Base-by-base conservation (phyloP, 192 early-diverging fungal species). In the Podila clonocystis region DNA sequence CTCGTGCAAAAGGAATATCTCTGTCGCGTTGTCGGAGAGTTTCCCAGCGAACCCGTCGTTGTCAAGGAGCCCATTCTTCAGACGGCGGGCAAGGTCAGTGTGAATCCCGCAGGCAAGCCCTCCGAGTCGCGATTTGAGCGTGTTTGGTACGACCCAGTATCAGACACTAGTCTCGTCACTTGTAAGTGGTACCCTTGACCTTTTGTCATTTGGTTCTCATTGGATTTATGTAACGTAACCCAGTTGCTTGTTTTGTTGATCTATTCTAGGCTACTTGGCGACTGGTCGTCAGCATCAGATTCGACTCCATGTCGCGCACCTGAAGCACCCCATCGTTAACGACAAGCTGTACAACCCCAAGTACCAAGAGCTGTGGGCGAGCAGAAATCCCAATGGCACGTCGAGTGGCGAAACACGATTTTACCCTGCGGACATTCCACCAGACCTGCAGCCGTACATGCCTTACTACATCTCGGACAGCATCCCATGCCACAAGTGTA, bases 201-300 rank as follows among this genome's bases (percentile, higher is more conserved):
- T 29, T 65, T 26, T 49, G 22, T 7, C 12, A n/a, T 4, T 50
- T 8, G 24, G 36, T 36, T 41, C 15, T 38, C 62, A 4, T 24
- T 5, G 36, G 12, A 45, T 20, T 33, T 41, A 41, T 12, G 38
- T 13, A 41, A 13, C 38, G 2, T 12, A 41, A 41, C 38, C 38
- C 48, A 29, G 19, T 50, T 30, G 20, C 0, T 6, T 19, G 26
- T 31, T 7, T 8, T n/a, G 20, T 38, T 33, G n/a, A 36, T 17
- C 52, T 2, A 28, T 17, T 22, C 2, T 48, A 77, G 75, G 75
- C 58, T 31, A 50, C 33, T 49, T 79, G 49, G 52, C 52, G 3
- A 80, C 77, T 28, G 77, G 77, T 38, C n/a, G 77, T 9, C 77
- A 80, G 19, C 77, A 80, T 31, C 77, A 80, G 49, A 80, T 80